These are phyloP conservation scores for Plasmodium knowlesi DNA, from an alignment of 169 alveolate species.

Conservation along the genomic window DNA sequence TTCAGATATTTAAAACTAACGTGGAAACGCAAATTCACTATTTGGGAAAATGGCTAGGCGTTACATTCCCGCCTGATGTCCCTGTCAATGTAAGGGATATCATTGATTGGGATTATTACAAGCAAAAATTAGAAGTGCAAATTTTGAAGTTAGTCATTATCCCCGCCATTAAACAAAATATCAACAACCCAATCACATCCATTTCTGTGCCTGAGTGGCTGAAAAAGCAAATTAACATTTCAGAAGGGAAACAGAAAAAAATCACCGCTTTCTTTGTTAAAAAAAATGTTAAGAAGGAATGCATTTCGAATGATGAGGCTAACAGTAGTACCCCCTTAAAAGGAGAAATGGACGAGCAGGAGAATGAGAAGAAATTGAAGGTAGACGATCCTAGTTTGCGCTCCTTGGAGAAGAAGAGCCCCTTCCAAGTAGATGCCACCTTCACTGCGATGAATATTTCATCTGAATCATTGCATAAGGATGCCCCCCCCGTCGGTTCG, in stretches of 20 bases:
- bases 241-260: slow-evolving; percentile 75
- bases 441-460: background rate
- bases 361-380: background rate
- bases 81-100: slow-evolving; percentile 92
- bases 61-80: slow-evolving; percentile 87
- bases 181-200: slow-evolving; percentile 94
- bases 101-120: slow-evolving; percentile 97
- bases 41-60: slow-evolving; percentile 87
- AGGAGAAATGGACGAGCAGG: background rate
- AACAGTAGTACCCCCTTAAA: background rate
- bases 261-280: slow-evolving; percentile 76
- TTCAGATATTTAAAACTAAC: slow-evolving; percentile 92
- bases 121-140: slow-evolving; percentile 94
- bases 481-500: background rate
- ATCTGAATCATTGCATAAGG: background rate
- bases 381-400: background rate
- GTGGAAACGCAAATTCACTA: slow-evolving; percentile 83
- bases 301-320: slow-evolving; percentile 4
- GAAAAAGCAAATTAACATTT: slow-evolving; percentile 78
- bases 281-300: slow-evolving; percentile 60
- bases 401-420: slow-evolving; percentile 31
- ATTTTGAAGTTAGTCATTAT: slow-evolving; percentile 94
- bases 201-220: slow-evolving; percentile 97
- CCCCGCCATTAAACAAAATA: slow-evolving; percentile 96
- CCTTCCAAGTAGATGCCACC: background rate